phyloP scores from a whole-genome alignment of 345 rosid species.

The Brassica incana region DNA sequence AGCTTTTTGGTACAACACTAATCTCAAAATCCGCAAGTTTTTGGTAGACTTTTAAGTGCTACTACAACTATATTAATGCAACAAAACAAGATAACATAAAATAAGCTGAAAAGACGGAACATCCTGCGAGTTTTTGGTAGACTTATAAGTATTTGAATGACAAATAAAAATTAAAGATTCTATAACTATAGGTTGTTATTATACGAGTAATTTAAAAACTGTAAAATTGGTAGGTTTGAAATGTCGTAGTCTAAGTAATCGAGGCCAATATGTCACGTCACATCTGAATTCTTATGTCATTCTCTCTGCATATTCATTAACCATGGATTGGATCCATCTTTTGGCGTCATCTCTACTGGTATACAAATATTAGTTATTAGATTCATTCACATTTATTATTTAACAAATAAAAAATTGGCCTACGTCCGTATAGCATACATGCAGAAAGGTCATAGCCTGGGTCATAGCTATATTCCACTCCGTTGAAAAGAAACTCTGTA shows the following conservation, averaged over 20 bases:
- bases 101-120: conserved; percentile 12
- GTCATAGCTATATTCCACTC: conserved; percentile 29
- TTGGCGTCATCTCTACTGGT: conserved; percentile 22
- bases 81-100: conserved; percentile 11
- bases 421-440: conserved; percentile 34
- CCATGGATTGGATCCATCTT: conserved; percentile 39
- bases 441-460: conserved; percentile 34
- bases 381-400: conserved; percentile 17
- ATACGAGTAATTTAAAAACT: conserved; percentile 1
- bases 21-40: conserved; percentile 32
- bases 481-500: conserved; percentile 24
- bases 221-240: conserved; percentile 28
- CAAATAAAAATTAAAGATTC: not conserved
- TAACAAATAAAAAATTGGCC: not conserved
- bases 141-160: not conserved
- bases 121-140: conserved; percentile 2
- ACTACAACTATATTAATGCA: conserved; percentile 1
- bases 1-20: conserved; percentile 24
- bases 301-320: conserved; percentile 42
- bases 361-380: conserved; percentile 23
- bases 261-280: conserved; percentile 47
- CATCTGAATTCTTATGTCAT: conserved; percentile 46
- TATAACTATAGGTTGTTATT: not conserved
- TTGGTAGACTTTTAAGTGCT: conserved; percentile 18
- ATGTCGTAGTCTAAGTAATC: conserved; percentile 38